These are phyloP conservation scores for Castanopsis chinensis DNA, from an alignment of 306 rosid species.

Conservation along the genomic window DNA sequence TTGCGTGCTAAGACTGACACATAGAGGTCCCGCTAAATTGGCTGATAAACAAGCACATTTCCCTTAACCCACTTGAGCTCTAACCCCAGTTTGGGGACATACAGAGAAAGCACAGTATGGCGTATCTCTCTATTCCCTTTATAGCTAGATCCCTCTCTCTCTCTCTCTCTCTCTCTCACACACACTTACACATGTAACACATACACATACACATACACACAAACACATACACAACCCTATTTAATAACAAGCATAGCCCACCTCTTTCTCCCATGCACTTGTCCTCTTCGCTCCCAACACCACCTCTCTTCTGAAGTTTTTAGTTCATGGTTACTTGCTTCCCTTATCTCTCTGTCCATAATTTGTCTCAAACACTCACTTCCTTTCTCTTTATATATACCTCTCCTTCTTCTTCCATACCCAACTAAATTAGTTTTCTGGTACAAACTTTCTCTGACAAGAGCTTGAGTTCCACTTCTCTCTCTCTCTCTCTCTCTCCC, in stretches of 20 bases:
- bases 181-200: not conserved
- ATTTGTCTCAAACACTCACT: constrained; percentile 1
- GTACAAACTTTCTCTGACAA: not conserved
- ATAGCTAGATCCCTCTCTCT: not conserved
- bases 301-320: not conserved
- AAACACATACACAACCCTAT: constrained; percentile 23
- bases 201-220: not conserved
- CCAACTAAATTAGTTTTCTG: not conserved
- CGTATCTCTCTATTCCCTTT: constrained; percentile 35
- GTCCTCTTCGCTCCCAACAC: constrained; percentile 45
- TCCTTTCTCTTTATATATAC: not conserved
- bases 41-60: constrained; percentile 50
- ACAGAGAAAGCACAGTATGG: constrained; percentile 50
- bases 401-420: constrained; percentile 4
- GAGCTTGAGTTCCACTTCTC: not conserved
- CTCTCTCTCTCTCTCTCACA: not conserved
- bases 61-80: constrained; percentile 51
- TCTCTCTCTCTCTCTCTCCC: not conserved
- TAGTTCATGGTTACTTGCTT: not conserved
- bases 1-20: constrained; percentile 70
- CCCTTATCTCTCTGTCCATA: constrained; percentile 24
- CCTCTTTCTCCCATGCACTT: constrained; percentile 70
- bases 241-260: constrained; percentile 56
- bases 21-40: constrained; percentile 65
- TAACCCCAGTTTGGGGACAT: constrained; percentile 62